Evolutionary conservation across 805 yeast species (phyloP), one percentile per base, ranked within the genome.

Genomic region (Starmerella floricola): DNA sequence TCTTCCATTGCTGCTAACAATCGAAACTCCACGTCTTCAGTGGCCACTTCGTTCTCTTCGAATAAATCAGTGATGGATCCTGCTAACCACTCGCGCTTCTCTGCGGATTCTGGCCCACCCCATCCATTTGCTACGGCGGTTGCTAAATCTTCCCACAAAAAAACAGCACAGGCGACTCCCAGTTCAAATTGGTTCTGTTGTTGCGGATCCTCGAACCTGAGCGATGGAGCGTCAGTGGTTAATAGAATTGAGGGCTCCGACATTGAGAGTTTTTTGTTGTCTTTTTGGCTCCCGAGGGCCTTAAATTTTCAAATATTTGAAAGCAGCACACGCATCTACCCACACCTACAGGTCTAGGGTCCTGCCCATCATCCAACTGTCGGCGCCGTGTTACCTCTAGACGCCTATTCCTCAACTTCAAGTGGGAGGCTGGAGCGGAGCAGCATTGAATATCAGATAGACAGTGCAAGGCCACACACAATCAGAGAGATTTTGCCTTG

Each of bases 21-120:
- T 15, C 94, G 74, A 56, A 82, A 94, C 62, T 91, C 96, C 21
- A 91, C 73, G 49, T 80, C 72, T 30, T 74, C 77, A 3, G 81
- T 67, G 53, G 86, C 97, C 4, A 88, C 82, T 4, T 73, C 69
- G 38, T 67, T 71, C 36, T 66, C 65, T 34, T 63, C 67, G 56
- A 88, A 91, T 40, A 86, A 67, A 28, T 85, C 96, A 23, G 86
- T 72, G 2, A 88, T 74, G 12, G 83, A 65, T 4, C 84, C 93
- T 4, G 83, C 74, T 49, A 88, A 71, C 98, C 98, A 91, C 59
- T 91, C 98, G 56, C 99, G 71, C 61, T 91, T 91, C 30, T 83
- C 96, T 0, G 71, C 74, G 12, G 94, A 79, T 28, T 83, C 81
- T 12, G 95, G 77, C 1, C 98, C 99, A 46, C 98, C 99, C 97